Evolutionary conservation across 192 early-diverging fungal genomes (phyloP).

Genomic region (Mortierella alpina): DNA sequence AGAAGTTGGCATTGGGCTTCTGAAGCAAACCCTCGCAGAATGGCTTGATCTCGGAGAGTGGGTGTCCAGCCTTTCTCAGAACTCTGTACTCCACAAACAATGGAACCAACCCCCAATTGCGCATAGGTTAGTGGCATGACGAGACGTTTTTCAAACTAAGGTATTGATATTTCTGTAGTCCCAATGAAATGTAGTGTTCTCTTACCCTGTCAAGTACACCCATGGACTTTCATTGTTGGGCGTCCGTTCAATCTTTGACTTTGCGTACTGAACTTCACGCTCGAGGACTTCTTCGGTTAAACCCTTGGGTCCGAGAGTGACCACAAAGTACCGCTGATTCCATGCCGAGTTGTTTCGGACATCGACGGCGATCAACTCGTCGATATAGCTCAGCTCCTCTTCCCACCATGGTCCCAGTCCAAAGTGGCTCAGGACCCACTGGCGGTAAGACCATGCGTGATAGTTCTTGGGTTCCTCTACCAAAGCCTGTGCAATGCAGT

Average conservation of each 20-base stretch:
- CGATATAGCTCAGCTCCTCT: conserved; percentile 78
- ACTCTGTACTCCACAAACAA: conserved; percentile 30
- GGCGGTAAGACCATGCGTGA: conserved; percentile 97
- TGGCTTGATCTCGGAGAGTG: conserved; percentile 49
- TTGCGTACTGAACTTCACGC: conserved; percentile 75
- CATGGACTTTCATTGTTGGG: conserved; percentile 96
- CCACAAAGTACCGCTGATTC: conserved; percentile 95
- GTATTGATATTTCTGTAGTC: not conserved
- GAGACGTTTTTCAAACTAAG: not conserved
- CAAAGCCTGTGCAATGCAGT: conserved; percentile 77
- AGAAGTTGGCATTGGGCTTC: conserved; percentile 30
- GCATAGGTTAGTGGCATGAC: not conserved
- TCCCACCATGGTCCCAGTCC: conserved; percentile 73
- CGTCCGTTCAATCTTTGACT: conserved; percentile 77
- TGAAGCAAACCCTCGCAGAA: conserved; percentile 56
- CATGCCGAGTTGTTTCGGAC: conserved; percentile 98
- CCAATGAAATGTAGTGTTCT: conserved; percentile 5
- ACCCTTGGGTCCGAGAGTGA: conserved; percentile 53
- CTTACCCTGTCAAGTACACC: conserved; percentile 88
- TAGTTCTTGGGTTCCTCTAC: conserved; percentile 95
- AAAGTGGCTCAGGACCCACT: conserved; percentile 88
- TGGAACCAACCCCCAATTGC: not conserved
- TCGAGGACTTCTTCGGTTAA: conserved; percentile 58
- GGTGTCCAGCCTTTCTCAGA: conserved; percentile 41
- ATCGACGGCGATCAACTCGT: conserved; percentile 81